A percentile compares a stretch with the other conserved stretches of the same genome.
phyloP scores from a whole-genome alignment of 176 grass and related monocot genomes.

The Cenchrus purpureus region DNA sequence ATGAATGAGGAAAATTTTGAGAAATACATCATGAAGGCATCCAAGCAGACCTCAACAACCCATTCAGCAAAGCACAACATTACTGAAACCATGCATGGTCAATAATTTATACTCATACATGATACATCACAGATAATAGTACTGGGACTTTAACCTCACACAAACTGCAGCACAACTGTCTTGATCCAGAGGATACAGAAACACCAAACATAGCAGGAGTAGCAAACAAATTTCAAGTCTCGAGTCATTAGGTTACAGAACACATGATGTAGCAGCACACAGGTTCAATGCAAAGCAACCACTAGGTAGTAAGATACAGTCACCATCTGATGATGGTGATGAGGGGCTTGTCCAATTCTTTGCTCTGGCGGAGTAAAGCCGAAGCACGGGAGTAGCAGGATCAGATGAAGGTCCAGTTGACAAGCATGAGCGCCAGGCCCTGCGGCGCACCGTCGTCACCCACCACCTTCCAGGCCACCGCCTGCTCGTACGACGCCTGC shows the following conservation, averaged over 20 bases:
- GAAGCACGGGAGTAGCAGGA: not conserved
- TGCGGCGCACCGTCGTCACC: slow-evolving; percentile 61
- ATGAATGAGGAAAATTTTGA: too few species aligned
- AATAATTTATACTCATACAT: not conserved
- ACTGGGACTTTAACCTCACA: not conserved
- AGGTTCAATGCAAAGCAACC: not conserved
- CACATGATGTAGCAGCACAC: not conserved
- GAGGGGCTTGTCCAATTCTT: not conserved
- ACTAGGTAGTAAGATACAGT: not conserved
- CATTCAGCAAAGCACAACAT: too few species aligned
- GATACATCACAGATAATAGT: not conserved
- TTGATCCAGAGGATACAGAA: not conserved
- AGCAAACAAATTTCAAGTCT: not conserved
- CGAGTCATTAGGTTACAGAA: not conserved
- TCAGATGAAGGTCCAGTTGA: slow-evolving; percentile 93
- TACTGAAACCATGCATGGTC: too few species aligned
- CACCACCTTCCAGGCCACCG: slow-evolving; percentile 83
- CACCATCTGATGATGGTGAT: not conserved
- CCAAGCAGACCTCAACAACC: too few species aligned
- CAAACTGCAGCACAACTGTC: not conserved
- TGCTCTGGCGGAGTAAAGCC: not conserved
- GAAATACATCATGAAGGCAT: too few species aligned
- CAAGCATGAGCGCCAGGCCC: slow-evolving; percentile 93
- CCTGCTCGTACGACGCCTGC: slow-evolving; percentile 75
- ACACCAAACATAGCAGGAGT: not conserved